Conservation (phyloP, 1,284 basidiomycete species). For the Baeospora myosura region DNA sequence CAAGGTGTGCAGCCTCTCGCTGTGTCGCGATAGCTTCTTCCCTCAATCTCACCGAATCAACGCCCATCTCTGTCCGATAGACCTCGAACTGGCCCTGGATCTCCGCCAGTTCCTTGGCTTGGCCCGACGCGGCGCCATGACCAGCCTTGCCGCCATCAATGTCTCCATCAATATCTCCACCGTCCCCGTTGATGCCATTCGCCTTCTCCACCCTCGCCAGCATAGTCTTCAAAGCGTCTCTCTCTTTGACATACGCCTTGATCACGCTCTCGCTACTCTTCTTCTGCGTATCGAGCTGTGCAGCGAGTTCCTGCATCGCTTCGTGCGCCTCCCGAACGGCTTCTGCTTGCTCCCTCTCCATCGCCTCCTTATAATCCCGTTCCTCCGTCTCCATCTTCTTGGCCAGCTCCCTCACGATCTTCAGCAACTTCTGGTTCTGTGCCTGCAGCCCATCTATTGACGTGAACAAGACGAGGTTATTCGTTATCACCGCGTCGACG, state of each 20-base stretch:
- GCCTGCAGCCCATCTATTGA: conserved; percentile 77
- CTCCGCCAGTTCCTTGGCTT: conserved; percentile 58
- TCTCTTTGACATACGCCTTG: conserved; percentile 78
- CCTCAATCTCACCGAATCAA: conserved; percentile 61
- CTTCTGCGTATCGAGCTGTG: conserved; percentile 67
- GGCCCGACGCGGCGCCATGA: conserved; percentile 16
- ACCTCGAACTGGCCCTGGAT: conserved; percentile 71
- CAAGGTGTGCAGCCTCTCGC: conserved; percentile 59
- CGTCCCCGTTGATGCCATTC: conserved; percentile 26
- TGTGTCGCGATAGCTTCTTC: conserved; percentile 64
- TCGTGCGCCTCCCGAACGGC: conserved; percentile 84
- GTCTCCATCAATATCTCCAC: conserved; percentile 18
- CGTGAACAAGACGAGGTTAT: conserved; percentile 84
- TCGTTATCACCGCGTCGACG: conserved; percentile 79
- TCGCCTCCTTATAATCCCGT: conserved; percentile 54
- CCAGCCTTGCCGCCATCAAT: conserved; percentile 15
- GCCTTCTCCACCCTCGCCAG: conserved; percentile 37
- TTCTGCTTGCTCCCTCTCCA: conserved; percentile 68
- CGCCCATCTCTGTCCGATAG: conserved; percentile 71
- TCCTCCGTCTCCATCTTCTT: conserved; percentile 75
- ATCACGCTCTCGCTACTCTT: conserved; percentile 63
- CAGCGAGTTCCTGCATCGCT: conserved; percentile 73
- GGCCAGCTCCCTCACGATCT: conserved; percentile 76
- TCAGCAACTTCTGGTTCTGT: conserved; percentile 86
- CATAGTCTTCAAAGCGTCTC: conserved; percentile 80